Evolutionary conservation across 192 early-diverging fungal species (phyloP).

Genomic region (Piromyces finnis): DNA sequence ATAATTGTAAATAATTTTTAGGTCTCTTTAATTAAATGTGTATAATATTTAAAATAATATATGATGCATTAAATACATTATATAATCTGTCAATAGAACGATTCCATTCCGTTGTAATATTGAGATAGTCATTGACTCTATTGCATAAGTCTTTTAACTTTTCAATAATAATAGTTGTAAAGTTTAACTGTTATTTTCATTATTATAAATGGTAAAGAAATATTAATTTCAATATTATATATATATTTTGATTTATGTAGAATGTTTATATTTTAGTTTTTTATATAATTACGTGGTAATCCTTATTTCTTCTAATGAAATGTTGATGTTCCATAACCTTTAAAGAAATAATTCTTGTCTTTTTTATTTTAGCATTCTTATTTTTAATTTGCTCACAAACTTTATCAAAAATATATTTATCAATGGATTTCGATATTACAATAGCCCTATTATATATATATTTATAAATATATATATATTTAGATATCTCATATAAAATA

Average conservation of each 20-base stretch:
- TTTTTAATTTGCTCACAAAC: neutral
- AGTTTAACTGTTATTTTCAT: neutral
- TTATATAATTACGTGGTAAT: neutral
- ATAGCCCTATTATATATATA: neutral
- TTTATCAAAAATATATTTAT: neutral
- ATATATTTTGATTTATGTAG: too few species aligned
- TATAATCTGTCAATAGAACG: neutral
- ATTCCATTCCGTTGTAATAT: neutral
- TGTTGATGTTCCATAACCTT: neutral
- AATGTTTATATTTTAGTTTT: too few species aligned
- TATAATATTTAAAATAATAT: too few species aligned
- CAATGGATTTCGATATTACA: neutral
- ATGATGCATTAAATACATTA: too few species aligned
- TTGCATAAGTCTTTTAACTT: neutral
- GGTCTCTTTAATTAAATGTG: too few species aligned
- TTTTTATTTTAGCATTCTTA: neutral
- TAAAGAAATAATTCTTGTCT: neutral
- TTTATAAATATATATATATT: too few species aligned
- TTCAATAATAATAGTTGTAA: neutral
- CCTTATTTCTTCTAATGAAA: neutral
- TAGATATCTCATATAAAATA: too few species aligned
- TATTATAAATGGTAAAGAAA: too few species aligned
- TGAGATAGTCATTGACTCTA: neutral
- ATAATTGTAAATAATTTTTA: too few species aligned
- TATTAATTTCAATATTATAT: too few species aligned